phyloP scores from a whole-genome alignment of 768 basidiomycete species.

The Russula abietina region DNA sequence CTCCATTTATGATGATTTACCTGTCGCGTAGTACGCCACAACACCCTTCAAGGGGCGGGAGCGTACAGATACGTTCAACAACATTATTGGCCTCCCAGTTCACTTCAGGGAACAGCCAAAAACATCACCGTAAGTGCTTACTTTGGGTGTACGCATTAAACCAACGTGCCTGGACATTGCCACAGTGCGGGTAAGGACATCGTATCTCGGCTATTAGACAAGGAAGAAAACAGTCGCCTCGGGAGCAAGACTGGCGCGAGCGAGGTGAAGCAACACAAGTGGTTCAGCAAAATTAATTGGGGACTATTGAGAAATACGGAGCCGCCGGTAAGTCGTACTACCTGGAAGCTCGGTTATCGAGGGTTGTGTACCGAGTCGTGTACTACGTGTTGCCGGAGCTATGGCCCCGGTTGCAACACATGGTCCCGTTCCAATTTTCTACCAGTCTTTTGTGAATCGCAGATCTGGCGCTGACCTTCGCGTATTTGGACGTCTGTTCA shows the following conservation, averaged over 20 bases:
- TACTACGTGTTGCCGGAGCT: background rate
- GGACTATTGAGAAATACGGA: constrained; percentile 86
- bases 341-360: background rate
- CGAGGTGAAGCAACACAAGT: constrained; percentile 98
- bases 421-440: background rate
- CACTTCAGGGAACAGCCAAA: constrained; percentile 82
- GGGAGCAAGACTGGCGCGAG: constrained; percentile 94
- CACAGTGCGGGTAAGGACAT: constrained; percentile 82
- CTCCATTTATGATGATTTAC: constrained; percentile 25
- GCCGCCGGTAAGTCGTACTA: constrained; percentile 68
- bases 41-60: constrained; percentile 98
- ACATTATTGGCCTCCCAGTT: constrained; percentile 84
- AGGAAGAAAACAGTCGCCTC: constrained; percentile 80
- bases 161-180: constrained; percentile 15
- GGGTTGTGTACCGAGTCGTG: background rate
- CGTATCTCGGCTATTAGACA: constrained; percentile 81
- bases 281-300: constrained; percentile 97
- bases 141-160: background rate
- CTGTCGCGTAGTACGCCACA: constrained; percentile 70
- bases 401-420: background rate
- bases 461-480: constrained; percentile 1
- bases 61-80: constrained; percentile 92
- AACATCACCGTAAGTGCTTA: constrained; percentile 40
- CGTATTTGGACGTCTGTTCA: constrained; percentile 32
- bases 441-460: background rate